Conservation (phyloP, 345 rosid genomes). For the Diplotaxis tenuifolia region DNA sequence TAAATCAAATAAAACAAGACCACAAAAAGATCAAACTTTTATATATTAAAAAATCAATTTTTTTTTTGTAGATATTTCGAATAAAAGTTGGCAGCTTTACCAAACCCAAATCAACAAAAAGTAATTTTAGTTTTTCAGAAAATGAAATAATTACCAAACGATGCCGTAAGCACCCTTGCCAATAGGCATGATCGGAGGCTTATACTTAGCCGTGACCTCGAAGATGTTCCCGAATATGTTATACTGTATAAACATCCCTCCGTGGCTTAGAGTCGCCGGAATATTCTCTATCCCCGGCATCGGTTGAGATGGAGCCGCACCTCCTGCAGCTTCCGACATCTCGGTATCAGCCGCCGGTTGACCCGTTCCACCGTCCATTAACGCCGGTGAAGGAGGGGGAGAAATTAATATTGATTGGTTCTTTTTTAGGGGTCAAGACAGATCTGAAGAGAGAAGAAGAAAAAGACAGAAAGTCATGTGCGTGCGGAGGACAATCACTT, state of each 20-base stretch:
- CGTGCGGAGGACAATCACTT: slow-evolving; percentile 7
- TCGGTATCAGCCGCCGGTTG: slow-evolving; percentile 66
- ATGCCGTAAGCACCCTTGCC: slow-evolving; percentile 99
- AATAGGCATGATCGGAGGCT: slow-evolving; percentile 97
- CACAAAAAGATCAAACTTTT: slow-evolving; percentile 16
- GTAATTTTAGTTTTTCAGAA: not conserved
- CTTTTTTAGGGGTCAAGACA: slow-evolving; percentile 25
- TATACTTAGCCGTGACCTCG: slow-evolving; percentile 96
- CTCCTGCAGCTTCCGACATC: slow-evolving; percentile 62
- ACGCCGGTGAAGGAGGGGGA: not conserved
- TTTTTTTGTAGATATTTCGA: not conserved
- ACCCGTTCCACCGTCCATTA: slow-evolving; percentile 51
- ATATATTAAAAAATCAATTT: not conserved
- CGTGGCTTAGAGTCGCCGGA: slow-evolving; percentile 86
- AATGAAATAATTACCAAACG: slow-evolving; percentile 61
- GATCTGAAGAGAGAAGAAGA: slow-evolving; percentile 24
- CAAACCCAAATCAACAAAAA: not conserved
- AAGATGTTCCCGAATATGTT: slow-evolving; percentile 95
- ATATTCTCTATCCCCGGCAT: slow-evolving; percentile 62
- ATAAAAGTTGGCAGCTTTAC: slow-evolving; percentile 26
- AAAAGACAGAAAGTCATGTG: slow-evolving; percentile 21
- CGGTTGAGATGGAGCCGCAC: slow-evolving; percentile 34
- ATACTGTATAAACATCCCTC: slow-evolving; percentile 89
- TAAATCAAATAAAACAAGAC: not conserved
- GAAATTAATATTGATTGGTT: not conserved